These are phyloP conservation scores for Cucurbita maxima DNA, from an alignment of 306 rosid species.

Conservation along the genomic window DNA sequence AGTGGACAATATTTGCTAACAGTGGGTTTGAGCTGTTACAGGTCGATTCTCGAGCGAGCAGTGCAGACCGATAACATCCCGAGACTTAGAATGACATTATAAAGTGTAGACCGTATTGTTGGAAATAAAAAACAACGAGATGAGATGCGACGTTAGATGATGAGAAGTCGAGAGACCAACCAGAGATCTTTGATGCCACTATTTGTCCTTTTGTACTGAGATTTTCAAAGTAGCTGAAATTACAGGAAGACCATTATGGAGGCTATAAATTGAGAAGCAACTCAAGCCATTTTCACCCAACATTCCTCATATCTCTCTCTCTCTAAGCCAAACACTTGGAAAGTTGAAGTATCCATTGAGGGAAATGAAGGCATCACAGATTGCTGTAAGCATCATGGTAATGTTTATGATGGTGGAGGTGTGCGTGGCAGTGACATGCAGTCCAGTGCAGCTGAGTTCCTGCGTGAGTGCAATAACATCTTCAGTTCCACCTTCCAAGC, in stretches of 20 bases:
- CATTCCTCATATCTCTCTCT: conserved; percentile 10
- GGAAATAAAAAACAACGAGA: too few species aligned
- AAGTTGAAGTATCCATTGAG: background rate
- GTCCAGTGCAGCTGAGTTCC: conserved; percentile 62
- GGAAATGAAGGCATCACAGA: conserved; percentile 43
- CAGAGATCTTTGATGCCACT: background rate
- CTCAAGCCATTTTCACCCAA: conserved; percentile 21
- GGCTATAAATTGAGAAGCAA: conserved; percentile 48
- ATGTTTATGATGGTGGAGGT: conserved; percentile 36
- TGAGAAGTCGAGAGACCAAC: background rate
- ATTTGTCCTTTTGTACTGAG: background rate
- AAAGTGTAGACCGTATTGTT: too few species aligned
- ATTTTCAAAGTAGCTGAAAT: background rate
- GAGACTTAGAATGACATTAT: too few species aligned
- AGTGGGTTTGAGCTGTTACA: too few species aligned
- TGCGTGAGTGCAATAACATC: conserved; percentile 84
- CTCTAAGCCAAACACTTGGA: background rate
- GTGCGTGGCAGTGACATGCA: conserved; percentile 67
- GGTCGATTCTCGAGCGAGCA: too few species aligned
- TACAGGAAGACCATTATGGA: background rate
- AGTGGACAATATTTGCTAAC: too few species aligned
- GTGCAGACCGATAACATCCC: too few species aligned
- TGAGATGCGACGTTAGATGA: background rate
- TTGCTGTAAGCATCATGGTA: conserved; percentile 31
- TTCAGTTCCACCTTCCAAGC: conserved; percentile 53